Evolutionary conservation across 257 asterid genomes (phyloP).

Genomic region (Thymus quinquecostatus): DNA sequence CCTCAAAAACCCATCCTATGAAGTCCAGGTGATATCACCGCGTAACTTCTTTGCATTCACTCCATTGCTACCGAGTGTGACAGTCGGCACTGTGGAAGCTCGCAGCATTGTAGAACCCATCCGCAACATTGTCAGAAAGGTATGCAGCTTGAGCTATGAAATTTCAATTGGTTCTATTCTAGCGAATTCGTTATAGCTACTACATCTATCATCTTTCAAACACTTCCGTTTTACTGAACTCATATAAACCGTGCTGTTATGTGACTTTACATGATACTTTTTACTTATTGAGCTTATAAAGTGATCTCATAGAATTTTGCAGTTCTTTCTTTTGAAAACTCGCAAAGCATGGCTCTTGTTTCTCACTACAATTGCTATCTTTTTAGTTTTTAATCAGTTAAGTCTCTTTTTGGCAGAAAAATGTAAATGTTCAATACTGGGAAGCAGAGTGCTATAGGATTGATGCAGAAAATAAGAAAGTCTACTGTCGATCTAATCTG

Average conservation of each 20-base stretch:
- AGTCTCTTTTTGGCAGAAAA: constrained; percentile 62
- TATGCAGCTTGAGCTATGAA: constrained; percentile 27
- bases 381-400: constrained; percentile 8
- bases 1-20: constrained; percentile 72
- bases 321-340: neutral
- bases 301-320: neutral
- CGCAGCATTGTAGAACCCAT: constrained; percentile 96
- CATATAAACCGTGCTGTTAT: neutral
- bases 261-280: constrained; percentile 9
- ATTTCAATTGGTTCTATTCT: neutral
- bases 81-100: constrained; percentile 91
- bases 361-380: constrained; percentile 13
- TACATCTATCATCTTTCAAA: constrained; percentile 11
- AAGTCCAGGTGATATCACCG: constrained; percentile 93
- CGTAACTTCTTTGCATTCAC: constrained; percentile 95
- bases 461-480: constrained; percentile 70
- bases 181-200: neutral
- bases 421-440: constrained; percentile 56
- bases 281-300: constrained; percentile 22
- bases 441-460: constrained; percentile 87
- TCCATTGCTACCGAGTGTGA: constrained; percentile 94
- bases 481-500: constrained; percentile 72
- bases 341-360: neutral
- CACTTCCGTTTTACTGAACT: constrained; percentile 15
- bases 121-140: constrained; percentile 90